These are phyloP conservation scores for Maudiozyma turicensis DNA, from an alignment of 805 yeast genomes.

Conservation along the genomic window DNA sequence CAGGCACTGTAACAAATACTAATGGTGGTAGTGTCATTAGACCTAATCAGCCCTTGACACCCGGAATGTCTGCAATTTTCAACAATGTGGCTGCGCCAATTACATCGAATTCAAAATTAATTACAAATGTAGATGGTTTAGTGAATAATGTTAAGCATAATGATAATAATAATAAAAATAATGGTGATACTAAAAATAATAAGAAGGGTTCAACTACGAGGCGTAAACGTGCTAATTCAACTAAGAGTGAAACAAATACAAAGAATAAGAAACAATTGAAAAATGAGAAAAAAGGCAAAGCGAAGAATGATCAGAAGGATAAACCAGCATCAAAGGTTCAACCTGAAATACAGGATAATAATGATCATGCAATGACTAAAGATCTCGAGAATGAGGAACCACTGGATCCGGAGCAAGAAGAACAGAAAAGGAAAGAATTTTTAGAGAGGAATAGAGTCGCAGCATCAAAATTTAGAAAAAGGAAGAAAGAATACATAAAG, in stretches of 20 bases:
- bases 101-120: no score
- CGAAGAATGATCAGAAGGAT: not conserved
- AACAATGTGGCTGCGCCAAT: not conserved
- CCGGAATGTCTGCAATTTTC: conserved; percentile 2
- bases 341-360: not conserved
- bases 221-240: not conserved
- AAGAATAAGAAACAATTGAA: not conserved
- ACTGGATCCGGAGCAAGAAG: conserved; percentile 57
- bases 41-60: conserved; percentile 1
- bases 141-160: not conserved
- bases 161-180: not conserved
- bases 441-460: conserved; percentile 90
- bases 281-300: not conserved
- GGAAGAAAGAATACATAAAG: conserved; percentile 81
- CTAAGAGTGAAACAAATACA: not conserved
- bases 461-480: conserved; percentile 88
- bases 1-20: not conserved
- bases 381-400: conserved; percentile 10
- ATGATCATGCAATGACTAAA: not conserved
- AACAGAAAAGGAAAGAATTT: conserved; percentile 52
- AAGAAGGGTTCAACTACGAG: not conserved
- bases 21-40: not conserved
- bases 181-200: not conserved
- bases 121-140: not conserved
- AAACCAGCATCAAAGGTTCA: not conserved